Evolutionary conservation across 208 protist genomes (phyloP).

Genomic region (Leptomonas seymouri): DNA sequence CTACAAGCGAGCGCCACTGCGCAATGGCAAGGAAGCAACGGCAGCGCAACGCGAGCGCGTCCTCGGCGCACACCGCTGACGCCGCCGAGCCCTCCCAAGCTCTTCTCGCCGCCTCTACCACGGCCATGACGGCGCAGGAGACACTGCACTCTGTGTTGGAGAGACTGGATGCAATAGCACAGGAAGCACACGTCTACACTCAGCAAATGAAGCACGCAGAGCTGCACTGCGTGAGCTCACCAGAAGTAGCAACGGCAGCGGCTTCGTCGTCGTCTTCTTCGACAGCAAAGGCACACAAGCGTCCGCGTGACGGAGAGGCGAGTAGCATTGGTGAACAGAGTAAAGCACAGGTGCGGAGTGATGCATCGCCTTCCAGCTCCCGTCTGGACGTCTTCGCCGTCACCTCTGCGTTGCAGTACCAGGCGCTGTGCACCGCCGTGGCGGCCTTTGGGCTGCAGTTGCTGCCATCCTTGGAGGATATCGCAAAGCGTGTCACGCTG

Average conservation of each 20-base stretch:
- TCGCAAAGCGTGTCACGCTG: slow-evolving; percentile 50
- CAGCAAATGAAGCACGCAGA: slow-evolving; percentile 16
- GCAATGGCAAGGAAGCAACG: slow-evolving; percentile 28
- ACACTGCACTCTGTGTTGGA: slow-evolving; percentile 37
- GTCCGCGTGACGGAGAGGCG: neutral
- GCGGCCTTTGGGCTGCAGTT: slow-evolving; percentile 53
- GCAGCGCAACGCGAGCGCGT: slow-evolving; percentile 8
- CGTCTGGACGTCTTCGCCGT: slow-evolving; percentile 51
- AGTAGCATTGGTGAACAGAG: neutral
- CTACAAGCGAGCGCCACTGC: neutral
- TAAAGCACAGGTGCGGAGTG: neutral
- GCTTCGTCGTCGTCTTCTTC: neutral
- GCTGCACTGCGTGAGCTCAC: neutral
- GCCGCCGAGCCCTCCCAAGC: neutral
- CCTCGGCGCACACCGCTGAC: slow-evolving; percentile 6
- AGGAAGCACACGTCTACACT: slow-evolving; percentile 51
- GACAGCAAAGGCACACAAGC: slow-evolving; percentile 12
- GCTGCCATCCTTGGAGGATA: slow-evolving; percentile 51
- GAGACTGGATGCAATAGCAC: slow-evolving; percentile 53
- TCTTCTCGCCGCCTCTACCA: slow-evolving; percentile 14
- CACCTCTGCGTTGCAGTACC: slow-evolving; percentile 55
- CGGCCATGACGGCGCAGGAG: slow-evolving; percentile 23
- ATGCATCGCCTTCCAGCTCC: slow-evolving; percentile 6
- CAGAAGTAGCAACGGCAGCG: neutral
- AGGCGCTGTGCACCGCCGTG: slow-evolving; percentile 34